These are phyloP conservation scores for Lactarius tabidus DNA, from an alignment of 768 basidiomycete genomes.

Conservation along the genomic window DNA sequence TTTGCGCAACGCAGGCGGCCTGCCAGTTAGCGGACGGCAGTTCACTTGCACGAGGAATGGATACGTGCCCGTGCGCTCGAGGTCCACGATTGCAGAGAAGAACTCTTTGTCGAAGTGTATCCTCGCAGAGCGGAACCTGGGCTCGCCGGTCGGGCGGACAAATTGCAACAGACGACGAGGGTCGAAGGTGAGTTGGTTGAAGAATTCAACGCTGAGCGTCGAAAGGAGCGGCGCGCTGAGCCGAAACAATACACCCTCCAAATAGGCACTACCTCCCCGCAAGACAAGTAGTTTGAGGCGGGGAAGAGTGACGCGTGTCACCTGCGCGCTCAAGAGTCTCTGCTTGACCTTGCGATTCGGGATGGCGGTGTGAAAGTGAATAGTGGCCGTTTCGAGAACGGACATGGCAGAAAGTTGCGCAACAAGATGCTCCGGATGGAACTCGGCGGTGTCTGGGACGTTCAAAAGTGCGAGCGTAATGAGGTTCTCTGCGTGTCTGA, in stretches of 20 bases:
- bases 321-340: background rate
- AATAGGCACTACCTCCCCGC: background rate
- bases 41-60: background rate
- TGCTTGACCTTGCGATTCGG: background rate
- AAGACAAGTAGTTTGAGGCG: background rate
- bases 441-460: background rate
- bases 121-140: background rate
- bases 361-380: background rate
- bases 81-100: background rate
- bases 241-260: background rate
- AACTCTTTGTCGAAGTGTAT: background rate
- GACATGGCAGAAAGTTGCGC: background rate
- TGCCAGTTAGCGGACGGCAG: background rate
- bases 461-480: background rate
- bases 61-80: background rate
- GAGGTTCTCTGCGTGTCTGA: background rate
- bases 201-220: background rate
- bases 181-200: background rate
- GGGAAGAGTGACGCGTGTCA: background rate
- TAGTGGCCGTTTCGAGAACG: background rate
- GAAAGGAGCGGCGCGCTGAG: background rate
- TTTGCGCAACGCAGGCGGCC: background rate
- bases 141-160: background rate
- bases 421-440: background rate
- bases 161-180: background rate